Evolutionary conservation across 2,329 filamentous ascomycete genomes (phyloP), one percentile per base, ranked within the genome.

Genomic region (Thermoascus crustaceus): DNA sequence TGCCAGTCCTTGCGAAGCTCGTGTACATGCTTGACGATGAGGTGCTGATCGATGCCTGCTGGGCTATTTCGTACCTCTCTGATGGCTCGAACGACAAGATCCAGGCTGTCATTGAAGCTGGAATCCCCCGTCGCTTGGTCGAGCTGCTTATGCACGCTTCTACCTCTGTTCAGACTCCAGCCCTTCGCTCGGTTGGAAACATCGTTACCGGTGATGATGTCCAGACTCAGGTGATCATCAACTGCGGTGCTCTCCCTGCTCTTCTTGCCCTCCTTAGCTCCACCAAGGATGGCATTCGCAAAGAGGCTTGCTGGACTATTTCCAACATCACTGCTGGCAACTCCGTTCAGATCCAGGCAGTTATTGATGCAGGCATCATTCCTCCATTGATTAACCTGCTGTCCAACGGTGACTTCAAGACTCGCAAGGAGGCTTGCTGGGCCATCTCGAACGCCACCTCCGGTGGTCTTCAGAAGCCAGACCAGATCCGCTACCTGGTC

Each of bases 301-400:
- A 98, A 74, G 91, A 98, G 67, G 91, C 91, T 18, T 98, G 91
- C 78, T 98, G 91, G 91, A 98, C 91, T 33, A 98, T 98, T 53
- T 95, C 88, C 60, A 98, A 98, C 74, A 85, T 98, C 55, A 98
- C 91, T 20, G 91, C 91, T 41, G 91, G 91, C 43, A 98, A 98
- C 73, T 94, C 89, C 23, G 86, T 82, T 39, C 91, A 98, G 68
- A 98, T 98, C 52, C 91, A 98, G 71, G 73, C 87, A 7, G 91
- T 98, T 37, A 82, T 98, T 52, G 91, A 98, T 55, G 88, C 88
- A 53, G 91, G 93, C 68, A 94, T 98, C 56, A 91, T 98, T 50
- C 87, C 87, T 22, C 91, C 91, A 42, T 72, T 98, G 52, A 95
- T 98, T 59, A 88, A 96, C 64, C 78, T 98, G 23, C 77, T 98